These are phyloP conservation scores for Astrephomene gubernaculifera DNA, from an alignment of 139 green algal species.

Conservation along the genomic window DNA sequence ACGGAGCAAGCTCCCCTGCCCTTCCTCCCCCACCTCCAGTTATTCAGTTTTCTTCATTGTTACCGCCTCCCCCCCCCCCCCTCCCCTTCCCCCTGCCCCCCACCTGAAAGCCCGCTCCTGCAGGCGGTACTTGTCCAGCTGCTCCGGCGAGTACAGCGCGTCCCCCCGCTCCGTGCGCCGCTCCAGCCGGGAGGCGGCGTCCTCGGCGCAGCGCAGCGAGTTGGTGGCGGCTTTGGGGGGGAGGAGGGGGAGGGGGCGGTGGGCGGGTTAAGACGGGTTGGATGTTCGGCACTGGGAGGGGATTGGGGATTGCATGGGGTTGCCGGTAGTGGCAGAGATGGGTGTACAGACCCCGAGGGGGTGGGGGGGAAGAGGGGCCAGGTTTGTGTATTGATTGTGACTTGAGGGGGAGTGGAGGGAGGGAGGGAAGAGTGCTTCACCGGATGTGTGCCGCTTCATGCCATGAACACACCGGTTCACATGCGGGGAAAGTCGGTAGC, in stretches of 20 bases:
- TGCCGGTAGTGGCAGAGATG: no score
- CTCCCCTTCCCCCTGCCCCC: not conserved
- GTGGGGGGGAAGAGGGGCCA: not conserved
- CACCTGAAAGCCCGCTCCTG: conserved; percentile 35
- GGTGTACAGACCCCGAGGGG: no score
- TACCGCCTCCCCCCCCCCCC: not conserved
- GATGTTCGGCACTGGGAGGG: not conserved
- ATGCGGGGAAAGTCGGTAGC: no score
- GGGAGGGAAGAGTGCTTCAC: no score
- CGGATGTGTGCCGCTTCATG: no score
- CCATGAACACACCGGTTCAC: no score
- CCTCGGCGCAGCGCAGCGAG: conserved; percentile 4
- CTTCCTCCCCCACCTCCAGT: not conserved
- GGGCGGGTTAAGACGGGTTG: not conserved
- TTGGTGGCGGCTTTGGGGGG: not conserved
- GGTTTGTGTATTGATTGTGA: not conserved
- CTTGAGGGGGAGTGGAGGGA: no score
- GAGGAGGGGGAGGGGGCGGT: not conserved
- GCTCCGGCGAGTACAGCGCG: conserved; percentile 17
- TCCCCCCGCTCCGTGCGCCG: conserved; percentile 37
- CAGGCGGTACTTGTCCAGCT: conserved; percentile 6
- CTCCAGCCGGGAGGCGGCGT: conserved; percentile 1
- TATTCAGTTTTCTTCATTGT: not conserved
- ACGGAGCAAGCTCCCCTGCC: no score
- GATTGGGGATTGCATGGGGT: not conserved